phyloP scores from a whole-genome alignment of 345 rosid genomes.

The Eutrema heterophyllum region DNA sequence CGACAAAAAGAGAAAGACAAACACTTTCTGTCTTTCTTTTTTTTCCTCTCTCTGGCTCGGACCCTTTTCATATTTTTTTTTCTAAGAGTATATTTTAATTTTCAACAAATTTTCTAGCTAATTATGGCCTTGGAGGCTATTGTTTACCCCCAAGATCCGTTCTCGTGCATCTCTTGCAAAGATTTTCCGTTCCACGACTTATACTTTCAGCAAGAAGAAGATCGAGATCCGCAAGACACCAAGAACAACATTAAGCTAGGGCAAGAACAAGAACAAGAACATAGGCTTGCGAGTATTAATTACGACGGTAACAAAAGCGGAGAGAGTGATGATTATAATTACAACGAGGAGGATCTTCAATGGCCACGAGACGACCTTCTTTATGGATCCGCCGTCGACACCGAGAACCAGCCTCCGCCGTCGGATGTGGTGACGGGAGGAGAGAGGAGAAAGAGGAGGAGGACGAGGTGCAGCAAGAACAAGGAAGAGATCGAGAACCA shows the following conservation, averaged over 20 bases:
- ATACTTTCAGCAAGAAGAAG: slow-evolving; percentile 35
- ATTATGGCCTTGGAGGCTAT: slow-evolving; percentile 68
- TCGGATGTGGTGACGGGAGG: slow-evolving; percentile 21
- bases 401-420: slow-evolving; percentile 14
- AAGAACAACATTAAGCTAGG: slow-evolving; percentile 31
- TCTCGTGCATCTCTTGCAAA: slow-evolving; percentile 39
- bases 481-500: slow-evolving; percentile 89
- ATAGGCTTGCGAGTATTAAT: slow-evolving; percentile 8
- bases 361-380: slow-evolving; percentile 20
- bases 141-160: slow-evolving; percentile 67
- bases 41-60: neutral
- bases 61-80: slow-evolving; percentile 1
- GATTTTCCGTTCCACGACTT: slow-evolving; percentile 35
- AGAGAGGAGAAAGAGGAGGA: slow-evolving; percentile 51
- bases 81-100: neutral
- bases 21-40: slow-evolving; percentile 29
- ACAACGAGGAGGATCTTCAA: slow-evolving; percentile 22
- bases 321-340: slow-evolving; percentile 12
- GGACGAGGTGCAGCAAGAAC: slow-evolving; percentile 62
- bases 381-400: slow-evolving; percentile 17
- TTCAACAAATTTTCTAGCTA: neutral
- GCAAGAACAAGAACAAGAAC: slow-evolving; percentile 30
- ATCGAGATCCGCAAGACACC: slow-evolving; percentile 26
- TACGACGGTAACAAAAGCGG: neutral
- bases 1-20: slow-evolving; percentile 36